Percentiles rank a stretch among this genome's conserved stretches.
phyloP scores from a whole-genome alignment of 2,329 filamentous ascomycete genomes.

The Verticillium longisporum region DNA sequence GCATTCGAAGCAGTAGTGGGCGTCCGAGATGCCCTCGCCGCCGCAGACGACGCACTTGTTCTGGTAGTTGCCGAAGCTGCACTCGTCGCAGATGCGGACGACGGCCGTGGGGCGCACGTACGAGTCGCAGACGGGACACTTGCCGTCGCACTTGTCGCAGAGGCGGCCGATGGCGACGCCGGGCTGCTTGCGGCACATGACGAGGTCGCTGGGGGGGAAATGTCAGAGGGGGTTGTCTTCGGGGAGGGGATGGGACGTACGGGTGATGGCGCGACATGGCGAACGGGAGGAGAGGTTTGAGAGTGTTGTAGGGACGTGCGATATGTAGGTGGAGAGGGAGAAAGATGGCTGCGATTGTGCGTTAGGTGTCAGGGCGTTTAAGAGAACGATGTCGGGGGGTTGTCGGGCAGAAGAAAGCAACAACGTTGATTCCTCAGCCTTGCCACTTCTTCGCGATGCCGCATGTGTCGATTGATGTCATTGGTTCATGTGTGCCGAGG shows the following conservation, averaged over 20 bases:
- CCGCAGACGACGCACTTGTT: slow-evolving; percentile 99
- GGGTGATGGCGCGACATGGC: slow-evolving; percentile 91
- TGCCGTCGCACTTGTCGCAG: slow-evolving; percentile 99
- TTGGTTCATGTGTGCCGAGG: not conserved
- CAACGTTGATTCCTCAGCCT: slow-evolving; percentile 36
- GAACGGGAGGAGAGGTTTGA: slow-evolving; percentile 2
- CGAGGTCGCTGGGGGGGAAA: slow-evolving; percentile 63
- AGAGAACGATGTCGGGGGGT: slow-evolving; percentile 8
- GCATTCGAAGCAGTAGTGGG: slow-evolving; percentile 99
- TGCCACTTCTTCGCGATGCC: slow-evolving; percentile 19
- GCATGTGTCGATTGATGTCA: slow-evolving; percentile 2
- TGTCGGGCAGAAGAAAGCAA: slow-evolving; percentile 4
- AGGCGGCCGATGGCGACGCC: slow-evolving; percentile 97
- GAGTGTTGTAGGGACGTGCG: not conserved
- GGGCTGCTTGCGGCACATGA: slow-evolving; percentile 98
- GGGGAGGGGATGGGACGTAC: slow-evolving; percentile 41
- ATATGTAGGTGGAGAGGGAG: slow-evolving; percentile 1
- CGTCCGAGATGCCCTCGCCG: slow-evolving; percentile 95
- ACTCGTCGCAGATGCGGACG: slow-evolving; percentile 98
- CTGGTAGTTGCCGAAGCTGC: slow-evolving; percentile 98
- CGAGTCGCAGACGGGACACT: slow-evolving; percentile 97
- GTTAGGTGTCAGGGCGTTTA: slow-evolving; percentile 1
- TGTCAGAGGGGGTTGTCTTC: slow-evolving; percentile 16
- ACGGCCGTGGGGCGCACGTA: slow-evolving; percentile 97
- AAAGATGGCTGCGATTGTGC: not conserved